Evolutionary conservation across 2,329 filamentous ascomycete species (phyloP).

Genomic region (Alternaria sp.): DNA sequence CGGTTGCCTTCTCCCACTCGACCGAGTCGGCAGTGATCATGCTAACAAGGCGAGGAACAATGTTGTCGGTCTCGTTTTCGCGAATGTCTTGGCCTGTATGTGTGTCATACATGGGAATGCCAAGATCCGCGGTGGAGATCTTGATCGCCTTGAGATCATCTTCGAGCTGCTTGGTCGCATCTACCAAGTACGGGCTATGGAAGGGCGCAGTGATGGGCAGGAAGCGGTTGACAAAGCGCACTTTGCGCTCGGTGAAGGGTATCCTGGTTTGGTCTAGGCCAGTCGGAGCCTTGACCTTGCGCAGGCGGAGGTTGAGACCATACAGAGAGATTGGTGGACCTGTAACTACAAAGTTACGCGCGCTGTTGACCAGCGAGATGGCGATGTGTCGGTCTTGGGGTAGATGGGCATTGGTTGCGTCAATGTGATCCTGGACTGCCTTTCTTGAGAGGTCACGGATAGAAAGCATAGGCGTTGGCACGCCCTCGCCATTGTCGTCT

Average conservation of each 20-base stretch:
- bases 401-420: conserved; percentile 95
- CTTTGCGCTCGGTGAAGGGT: conserved; percentile 93
- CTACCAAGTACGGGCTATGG: conserved; percentile 91
- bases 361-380: conserved; percentile 96
- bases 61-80: conserved; percentile 71
- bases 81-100: conserved; percentile 82
- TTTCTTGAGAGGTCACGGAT: conserved; percentile 89
- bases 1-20: conserved; percentile 94
- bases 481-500: conserved; percentile 91
- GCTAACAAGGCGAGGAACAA: conserved; percentile 85
- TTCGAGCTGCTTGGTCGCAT: conserved; percentile 82
- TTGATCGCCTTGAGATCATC: conserved; percentile 85
- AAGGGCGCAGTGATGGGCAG: conserved; percentile 97
- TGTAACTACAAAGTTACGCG: conserved; percentile 94
- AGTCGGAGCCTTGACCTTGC: conserved; percentile 98
- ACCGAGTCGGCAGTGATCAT: conserved; percentile 96
- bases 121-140: conserved; percentile 76
- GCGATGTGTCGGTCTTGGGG: conserved; percentile 91
- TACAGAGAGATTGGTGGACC: conserved; percentile 95
- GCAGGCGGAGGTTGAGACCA: conserved; percentile 91
- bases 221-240: conserved; percentile 96
- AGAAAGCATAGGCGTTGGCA: conserved; percentile 95
- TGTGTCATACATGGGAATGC: conserved; percentile 86
- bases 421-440: conserved; percentile 94
- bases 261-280: conserved; percentile 94